Evolutionary conservation across 2,329 filamentous ascomycete species (phyloP), one percentile per base, ranked within the genome.

Genomic region (Xylariaceae sp.): DNA sequence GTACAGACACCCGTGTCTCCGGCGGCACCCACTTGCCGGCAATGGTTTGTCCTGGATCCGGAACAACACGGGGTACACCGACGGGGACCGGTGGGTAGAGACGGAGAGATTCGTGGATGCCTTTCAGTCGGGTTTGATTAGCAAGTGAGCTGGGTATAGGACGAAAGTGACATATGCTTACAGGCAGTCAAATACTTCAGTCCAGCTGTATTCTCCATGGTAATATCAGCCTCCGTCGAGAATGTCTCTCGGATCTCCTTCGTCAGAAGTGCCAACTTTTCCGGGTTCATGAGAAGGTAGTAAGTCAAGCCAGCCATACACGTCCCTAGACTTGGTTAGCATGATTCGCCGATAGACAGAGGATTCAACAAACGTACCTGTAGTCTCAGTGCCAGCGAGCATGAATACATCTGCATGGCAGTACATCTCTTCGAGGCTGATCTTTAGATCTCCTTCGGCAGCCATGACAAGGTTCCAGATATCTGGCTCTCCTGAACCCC

Each of bases 401-500:
- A 36, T 36, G 33, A 36, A 36, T 36, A 36, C 33, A 36, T 36
- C 33, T 10, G 33, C 33, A 36, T 36, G 33, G 14, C 33, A 36
- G 14, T 36, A 36, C 33, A 36, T 36, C 33, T 36, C 33, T 14
- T 36, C 33, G 10, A 36, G 33, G 10, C 10, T 5, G 13, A 17
- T 17, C 31, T 39, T 31, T 39, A 18, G 28, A 28, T 47, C 45
- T 38, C 33, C 31, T 19, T 33, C 19, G 3, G 13, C 31, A 6
- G 45, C 36, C 14, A 47, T 5, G 13, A 47, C 31, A 14, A 39
- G 14, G 5, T 47, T 39, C 45, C 45, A 47, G 45, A 47, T 19
- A 39, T 47, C 45, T 38, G 33, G 33, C 14, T 36, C 14, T 36
- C 38, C 45, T 18, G 51, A 53, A n/a, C 49, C 46, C 0, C 55